Conservation (phyloP, 2,329 filamentous ascomycete genomes). For the Cytospora piceicola region DNA sequence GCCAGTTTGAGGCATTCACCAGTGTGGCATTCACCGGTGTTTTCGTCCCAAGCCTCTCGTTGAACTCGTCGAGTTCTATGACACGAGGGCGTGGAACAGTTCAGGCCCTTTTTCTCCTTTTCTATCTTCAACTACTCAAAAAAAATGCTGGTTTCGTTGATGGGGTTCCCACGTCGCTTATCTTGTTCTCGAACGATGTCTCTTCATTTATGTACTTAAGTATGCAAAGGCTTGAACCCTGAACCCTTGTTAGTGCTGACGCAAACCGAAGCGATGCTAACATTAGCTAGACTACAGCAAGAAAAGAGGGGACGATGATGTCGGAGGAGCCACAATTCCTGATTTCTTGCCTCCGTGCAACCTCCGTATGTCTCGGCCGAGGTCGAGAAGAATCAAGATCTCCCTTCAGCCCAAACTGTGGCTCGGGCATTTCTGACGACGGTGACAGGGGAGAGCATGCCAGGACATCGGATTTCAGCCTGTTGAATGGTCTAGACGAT, state of each 20-base stretch:
- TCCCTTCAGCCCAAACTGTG: constrained; percentile 13
- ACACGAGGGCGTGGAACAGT: too few relatives aligned
- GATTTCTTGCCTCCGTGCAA: constrained; percentile 12
- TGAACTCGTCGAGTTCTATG: too few relatives aligned
- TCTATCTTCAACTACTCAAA: too few relatives aligned
- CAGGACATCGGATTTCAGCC: background rate
- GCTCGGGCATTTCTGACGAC: constrained; percentile 5
- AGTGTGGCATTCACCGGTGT: too few relatives aligned
- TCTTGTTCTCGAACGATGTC: background rate
- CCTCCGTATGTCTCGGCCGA: constrained; percentile 16
- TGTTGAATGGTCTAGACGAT: constrained; percentile 2
- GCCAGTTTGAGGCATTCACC: too few relatives aligned
- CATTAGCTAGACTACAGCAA: background rate
- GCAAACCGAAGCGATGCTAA: constrained; percentile 6
- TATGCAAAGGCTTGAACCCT: background rate
- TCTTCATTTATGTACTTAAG: background rate
- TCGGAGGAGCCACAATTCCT: constrained; percentile 23
- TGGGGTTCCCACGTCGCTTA: background rate
- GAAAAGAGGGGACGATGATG: constrained; percentile 25
- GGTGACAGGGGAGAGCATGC: constrained; percentile 1
- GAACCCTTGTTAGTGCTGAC: constrained; percentile 11
- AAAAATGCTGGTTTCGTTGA: too few relatives aligned
- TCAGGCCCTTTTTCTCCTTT: too few relatives aligned
- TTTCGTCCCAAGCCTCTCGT: too few relatives aligned
- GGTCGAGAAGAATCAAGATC: constrained; percentile 15